Percentiles rank a stretch among this genome's conserved stretches.
phyloP scores from a whole-genome alignment of 164 flowering plant genomes.

The Piper longum region DNA sequence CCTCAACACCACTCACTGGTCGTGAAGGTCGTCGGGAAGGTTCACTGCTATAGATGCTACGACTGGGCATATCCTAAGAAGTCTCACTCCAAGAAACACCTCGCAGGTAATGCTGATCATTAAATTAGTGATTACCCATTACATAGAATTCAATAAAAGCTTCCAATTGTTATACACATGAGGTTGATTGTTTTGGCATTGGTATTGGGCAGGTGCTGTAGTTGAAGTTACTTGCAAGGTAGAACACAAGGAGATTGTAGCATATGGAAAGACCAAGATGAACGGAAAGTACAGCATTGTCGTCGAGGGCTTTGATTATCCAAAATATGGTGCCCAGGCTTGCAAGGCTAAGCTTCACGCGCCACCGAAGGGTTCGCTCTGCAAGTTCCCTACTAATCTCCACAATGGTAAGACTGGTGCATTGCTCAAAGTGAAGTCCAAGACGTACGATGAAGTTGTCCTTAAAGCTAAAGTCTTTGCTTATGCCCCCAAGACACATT shows the following conservation, averaged over 20 bases:
- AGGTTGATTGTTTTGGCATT: too few species aligned
- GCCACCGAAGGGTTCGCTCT: constrained; percentile 49
- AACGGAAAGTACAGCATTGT: constrained; percentile 52
- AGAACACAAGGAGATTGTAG: constrained; percentile 34
- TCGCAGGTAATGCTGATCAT: constrained; percentile 33
- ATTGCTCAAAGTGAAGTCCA: constrained; percentile 34
- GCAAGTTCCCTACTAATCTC: constrained; percentile 45
- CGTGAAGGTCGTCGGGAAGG: constrained; percentile 56
- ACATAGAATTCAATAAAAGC: neutral
- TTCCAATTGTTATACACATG: neutral
- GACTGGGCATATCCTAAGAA: constrained; percentile 41
- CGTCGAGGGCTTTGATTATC: constrained; percentile 37
- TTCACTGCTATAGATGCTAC: constrained; percentile 64
- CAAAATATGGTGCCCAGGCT: constrained; percentile 31
- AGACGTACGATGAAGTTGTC: constrained; percentile 44
- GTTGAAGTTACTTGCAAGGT: constrained; percentile 53
- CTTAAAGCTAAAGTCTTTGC: constrained; percentile 51
- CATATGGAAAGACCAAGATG: constrained; percentile 53
- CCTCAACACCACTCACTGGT: constrained; percentile 14
- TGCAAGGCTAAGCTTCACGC: constrained; percentile 54
- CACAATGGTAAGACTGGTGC: constrained; percentile 46
- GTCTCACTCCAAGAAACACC: constrained; percentile 60
- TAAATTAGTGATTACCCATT: neutral
- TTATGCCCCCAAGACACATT: constrained; percentile 52
- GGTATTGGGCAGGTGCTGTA: constrained; percentile 39